Evolutionary conservation across 2,329 filamentous ascomycete species (phyloP).

Genomic region (Whalleya microplaca): DNA sequence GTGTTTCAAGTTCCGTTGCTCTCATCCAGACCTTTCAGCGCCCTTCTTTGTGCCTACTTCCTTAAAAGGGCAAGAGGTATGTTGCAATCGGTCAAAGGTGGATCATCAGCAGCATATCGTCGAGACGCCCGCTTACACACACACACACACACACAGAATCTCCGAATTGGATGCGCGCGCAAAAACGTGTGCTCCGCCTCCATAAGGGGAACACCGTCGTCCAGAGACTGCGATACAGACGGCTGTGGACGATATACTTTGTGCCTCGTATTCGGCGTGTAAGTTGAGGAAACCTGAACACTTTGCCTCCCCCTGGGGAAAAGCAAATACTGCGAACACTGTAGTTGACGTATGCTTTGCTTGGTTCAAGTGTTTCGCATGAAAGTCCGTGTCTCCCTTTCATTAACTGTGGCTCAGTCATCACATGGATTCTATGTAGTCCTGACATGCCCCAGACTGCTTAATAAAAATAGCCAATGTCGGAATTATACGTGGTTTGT

Average conservation of each 20-base stretch:
- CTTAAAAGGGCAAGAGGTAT: too few relatives aligned
- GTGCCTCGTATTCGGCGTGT: conserved; percentile 1
- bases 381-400: conserved; percentile 17
- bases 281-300: conserved; percentile 6
- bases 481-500: background rate
- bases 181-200: background rate
- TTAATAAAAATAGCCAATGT: background rate
- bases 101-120: background rate
- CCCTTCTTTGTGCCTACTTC: too few relatives aligned
- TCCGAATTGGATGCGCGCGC: conserved; percentile 1
- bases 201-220: too few relatives aligned
- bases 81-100: background rate
- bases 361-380: conserved; percentile 18
- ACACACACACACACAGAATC: too few relatives aligned
- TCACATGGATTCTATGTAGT: conserved; percentile 7
- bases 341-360: background rate
- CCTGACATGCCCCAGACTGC: background rate
- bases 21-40: conserved; percentile 13
- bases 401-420: conserved; percentile 16
- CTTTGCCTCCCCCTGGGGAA: conserved; percentile 2
- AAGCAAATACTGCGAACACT: conserved; percentile 12
- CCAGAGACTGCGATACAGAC: background rate
- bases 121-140: background rate
- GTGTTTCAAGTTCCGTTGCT: conserved; percentile 31
- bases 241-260: conserved; percentile 1